phyloP scores from a whole-genome alignment of 192 early-diverging fungal species.

The Funneliformis geosporum region DNA sequence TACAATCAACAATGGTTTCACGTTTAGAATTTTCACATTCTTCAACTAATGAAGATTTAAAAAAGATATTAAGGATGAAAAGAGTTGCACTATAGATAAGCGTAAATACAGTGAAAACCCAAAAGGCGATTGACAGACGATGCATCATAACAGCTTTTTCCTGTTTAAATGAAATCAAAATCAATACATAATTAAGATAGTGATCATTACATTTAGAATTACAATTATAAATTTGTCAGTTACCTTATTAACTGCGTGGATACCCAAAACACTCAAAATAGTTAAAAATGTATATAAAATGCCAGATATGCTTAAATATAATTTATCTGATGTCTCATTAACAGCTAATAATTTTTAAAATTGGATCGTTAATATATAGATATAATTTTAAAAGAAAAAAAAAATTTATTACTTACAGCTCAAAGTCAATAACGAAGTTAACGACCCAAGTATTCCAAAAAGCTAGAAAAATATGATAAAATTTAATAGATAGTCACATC shows the following conservation, averaged over 20 bases:
- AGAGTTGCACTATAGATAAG: neutral
- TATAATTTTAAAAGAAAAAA: neutral
- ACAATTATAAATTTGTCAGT: neutral
- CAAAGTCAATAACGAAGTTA: neutral
- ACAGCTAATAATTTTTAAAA: neutral
- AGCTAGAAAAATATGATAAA: neutral
- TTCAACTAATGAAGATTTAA: neutral
- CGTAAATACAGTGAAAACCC: neutral
- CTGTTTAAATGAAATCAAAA: neutral
- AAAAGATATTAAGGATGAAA: neutral
- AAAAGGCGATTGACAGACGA: conserved; percentile 16
- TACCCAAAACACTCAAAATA: neutral
- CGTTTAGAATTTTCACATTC: too few species aligned
- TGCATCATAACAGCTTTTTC: neutral
- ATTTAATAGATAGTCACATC: too few species aligned
- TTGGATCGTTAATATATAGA: neutral
- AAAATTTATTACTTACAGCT: neutral
- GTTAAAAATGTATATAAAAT: neutral
- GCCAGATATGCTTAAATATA: neutral
- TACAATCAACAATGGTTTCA: too few species aligned
- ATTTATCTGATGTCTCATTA: neutral
- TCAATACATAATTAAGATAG: neutral
- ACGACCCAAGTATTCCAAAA: neutral
- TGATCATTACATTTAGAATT: neutral
- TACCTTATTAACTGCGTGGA: neutral